Base-by-base conservation (phyloP, 2,329 filamentous ascomycete species). In the Aureobasidium mangrovei region DNA sequence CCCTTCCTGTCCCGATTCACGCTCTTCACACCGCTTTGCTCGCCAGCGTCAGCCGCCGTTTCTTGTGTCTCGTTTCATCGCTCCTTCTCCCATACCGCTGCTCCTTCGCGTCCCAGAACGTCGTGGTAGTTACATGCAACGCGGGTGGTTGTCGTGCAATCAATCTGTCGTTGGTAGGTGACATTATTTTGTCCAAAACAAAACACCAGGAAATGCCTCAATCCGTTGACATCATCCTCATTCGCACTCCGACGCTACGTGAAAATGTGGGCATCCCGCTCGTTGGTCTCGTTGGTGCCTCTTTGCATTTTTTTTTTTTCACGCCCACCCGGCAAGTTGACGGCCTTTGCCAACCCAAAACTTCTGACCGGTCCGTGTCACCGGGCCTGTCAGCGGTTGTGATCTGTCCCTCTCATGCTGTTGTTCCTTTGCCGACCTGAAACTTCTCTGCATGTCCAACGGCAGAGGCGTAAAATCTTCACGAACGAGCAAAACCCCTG, bases 21-120 rank as follows among this genome's bases (percentile, higher is more conserved):
- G n/a, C 4, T 51, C 38, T 7, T 24, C 47, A 51, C 47, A 51
- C 47, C 47, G 47, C 47, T 51, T 28, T 42, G 31, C 47, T 33
- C 9, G 27, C 18, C 28, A 27, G 2, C 28, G 6, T 28, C 24
- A 4, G 31, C 49, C 39, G 49, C 49, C 49, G 49, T 53, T 53
- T 36, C 32, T 44, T 29, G 9, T 44, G 29, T 18, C 10, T 43
- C 48, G 29, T 42, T 18, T n/a, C 7, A 5, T 24, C 4, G 7
- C n/a, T 27, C n/a, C 24, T 35, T 40, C n/a, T 12, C n/a, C 5
- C 9, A 27, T 44, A 24, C 31, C 29, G 40, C 32, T 26, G 38
- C 32, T 52, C 28, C 9, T 36, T 31, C 40, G 43, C 31, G 24
- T 24, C 32, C 18, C 24, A 36, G 33, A 36, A 44, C 44, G 39